phyloP scores from a whole-genome alignment of 176 grass and related monocot genomes.

The Zizania latifolia region DNA sequence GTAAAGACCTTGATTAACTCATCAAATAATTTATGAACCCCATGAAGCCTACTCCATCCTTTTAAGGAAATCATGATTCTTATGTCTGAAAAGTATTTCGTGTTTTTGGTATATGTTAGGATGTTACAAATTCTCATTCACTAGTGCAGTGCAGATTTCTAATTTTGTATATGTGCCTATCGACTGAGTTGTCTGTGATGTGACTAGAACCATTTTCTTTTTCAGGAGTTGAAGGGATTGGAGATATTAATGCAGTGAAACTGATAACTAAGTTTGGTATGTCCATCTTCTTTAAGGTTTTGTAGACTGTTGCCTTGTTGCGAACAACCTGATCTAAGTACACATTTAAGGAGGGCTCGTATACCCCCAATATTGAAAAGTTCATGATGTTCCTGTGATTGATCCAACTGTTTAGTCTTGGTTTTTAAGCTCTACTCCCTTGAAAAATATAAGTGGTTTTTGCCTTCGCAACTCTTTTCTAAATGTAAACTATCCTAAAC shows the following conservation, averaged over 20 bases:
- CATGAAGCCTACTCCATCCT: slow-evolving; percentile 3
- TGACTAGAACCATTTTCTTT: slow-evolving; percentile 11
- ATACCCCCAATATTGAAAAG: not conserved
- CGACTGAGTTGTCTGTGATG: not conserved
- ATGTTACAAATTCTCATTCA: not conserved
- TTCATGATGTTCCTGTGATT: not conserved
- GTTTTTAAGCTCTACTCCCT: slow-evolving; percentile 5
- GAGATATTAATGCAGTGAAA: slow-evolving; percentile 77
- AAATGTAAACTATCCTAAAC: not conserved
- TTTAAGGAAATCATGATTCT: not conserved
- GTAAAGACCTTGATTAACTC: not conserved
- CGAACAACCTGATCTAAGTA: slow-evolving; percentile 17
- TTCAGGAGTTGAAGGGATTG: slow-evolving; percentile 94
- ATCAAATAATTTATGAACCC: not conserved
- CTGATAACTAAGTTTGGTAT: slow-evolving; percentile 87
- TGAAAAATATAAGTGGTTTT: not conserved
- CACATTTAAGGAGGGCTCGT: not conserved
- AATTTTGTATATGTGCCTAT: slow-evolving; percentile 11
- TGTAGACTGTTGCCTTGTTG: not conserved
- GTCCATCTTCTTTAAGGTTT: slow-evolving; percentile 25
- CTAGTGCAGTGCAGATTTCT: slow-evolving; percentile 6
- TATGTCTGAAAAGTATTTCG: not conserved
- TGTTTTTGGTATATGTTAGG: not conserved
- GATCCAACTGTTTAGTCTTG: slow-evolving; percentile 21
- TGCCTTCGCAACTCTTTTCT: not conserved